phyloP scores from a whole-genome alignment of 83 land plant species.

The Larix sibirica region DNA sequence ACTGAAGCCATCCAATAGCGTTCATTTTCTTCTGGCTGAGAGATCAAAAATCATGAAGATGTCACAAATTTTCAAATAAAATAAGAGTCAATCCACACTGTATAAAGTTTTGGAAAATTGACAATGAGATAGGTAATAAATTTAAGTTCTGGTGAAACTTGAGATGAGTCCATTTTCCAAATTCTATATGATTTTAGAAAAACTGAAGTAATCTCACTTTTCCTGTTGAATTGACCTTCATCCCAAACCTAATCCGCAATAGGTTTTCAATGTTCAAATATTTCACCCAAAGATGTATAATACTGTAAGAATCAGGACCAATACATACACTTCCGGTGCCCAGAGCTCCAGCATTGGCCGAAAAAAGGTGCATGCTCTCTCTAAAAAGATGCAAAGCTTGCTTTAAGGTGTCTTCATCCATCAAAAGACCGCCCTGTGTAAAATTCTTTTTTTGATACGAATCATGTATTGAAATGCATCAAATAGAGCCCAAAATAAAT shows the following conservation, averaged over 20 bases:
- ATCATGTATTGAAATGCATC: not conserved
- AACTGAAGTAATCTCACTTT: too few species aligned
- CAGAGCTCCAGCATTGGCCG: conserved; percentile 41
- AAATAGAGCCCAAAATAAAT: not conserved
- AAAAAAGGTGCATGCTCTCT: conserved; percentile 49
- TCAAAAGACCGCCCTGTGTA: conserved; percentile 31
- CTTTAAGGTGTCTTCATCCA: conserved; percentile 38
- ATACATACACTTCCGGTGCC: conserved; percentile 59
- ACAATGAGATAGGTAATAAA: too few species aligned
- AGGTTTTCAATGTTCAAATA: too few species aligned
- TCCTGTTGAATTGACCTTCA: too few species aligned
- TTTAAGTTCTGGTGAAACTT: too few species aligned
- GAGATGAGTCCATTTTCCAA: too few species aligned
- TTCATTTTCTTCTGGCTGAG: conserved; percentile 73
- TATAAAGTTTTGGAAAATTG: too few species aligned
- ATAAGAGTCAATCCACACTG: not conserved
- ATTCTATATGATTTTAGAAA: not conserved
- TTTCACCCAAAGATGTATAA: too few species aligned
- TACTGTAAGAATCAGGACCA: not conserved
- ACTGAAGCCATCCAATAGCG: conserved; percentile 66
- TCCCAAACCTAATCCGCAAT: too few species aligned
- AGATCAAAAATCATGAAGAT: not conserved
- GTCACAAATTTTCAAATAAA: not conserved
- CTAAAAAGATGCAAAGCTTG: conserved; percentile 48
- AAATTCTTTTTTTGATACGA: not conserved